Percentiles rank a stretch among this genome's conserved stretches.
Evolutionary conservation across 2,329 filamentous ascomycete genomes (phyloP).

Genomic region (Sporothrix humicola): DNA sequence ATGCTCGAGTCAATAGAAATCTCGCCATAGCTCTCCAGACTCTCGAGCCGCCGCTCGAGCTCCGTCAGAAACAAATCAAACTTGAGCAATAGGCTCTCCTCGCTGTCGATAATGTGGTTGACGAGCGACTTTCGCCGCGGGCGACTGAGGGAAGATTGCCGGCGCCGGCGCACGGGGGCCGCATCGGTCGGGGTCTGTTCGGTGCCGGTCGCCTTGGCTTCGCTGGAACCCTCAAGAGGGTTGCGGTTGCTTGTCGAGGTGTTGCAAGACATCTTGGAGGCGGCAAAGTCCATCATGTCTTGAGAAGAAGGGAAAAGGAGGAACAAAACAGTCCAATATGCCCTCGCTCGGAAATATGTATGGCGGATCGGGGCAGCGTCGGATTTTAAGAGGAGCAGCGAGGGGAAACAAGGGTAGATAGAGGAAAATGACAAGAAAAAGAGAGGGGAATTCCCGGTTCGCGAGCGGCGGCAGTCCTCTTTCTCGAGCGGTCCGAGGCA

Average conservation of each 20-base stretch:
- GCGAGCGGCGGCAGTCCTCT: constrained; percentile 15
- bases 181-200: constrained; percentile 47
- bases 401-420: neutral
- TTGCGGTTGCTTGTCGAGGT: constrained; percentile 32
- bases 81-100: constrained; percentile 66
- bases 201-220: constrained; percentile 51
- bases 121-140: constrained; percentile 63
- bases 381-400: constrained; percentile 11
- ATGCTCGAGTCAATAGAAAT: constrained; percentile 82
- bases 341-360: constrained; percentile 4
- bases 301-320: neutral
- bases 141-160: constrained; percentile 64
- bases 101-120: constrained; percentile 65
- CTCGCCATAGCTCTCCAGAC: constrained; percentile 86
- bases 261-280: constrained; percentile 38
- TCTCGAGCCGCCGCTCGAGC: constrained; percentile 83
- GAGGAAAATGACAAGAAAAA: neutral
- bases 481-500: neutral
- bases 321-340: neutral
- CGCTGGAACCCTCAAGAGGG: constrained; percentile 43
- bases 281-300: constrained; percentile 35
- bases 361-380: neutral
- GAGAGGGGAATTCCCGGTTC: neutral
- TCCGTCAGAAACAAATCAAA: constrained; percentile 84
- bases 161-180: constrained; percentile 44